phyloP scores from a whole-genome alignment of 768 basidiomycete species.

The Piloderma croceum region DNA sequence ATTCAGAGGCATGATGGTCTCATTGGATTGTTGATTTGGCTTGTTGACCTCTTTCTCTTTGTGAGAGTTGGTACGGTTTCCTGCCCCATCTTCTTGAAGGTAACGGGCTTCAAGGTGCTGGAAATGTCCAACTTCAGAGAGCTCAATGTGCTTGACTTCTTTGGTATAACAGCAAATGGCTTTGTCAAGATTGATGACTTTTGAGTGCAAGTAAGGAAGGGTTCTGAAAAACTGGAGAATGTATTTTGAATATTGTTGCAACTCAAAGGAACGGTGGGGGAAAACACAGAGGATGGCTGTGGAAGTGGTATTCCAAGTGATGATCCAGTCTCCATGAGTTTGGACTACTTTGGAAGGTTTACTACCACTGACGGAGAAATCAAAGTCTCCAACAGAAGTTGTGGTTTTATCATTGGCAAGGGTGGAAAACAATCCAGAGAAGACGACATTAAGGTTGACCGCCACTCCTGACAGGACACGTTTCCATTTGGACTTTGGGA shows the following conservation, averaged over 20 bases:
- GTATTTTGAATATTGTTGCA: constrained; percentile 20
- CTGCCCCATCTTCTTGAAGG: no score
- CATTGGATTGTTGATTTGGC: no score
- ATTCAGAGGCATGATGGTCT: constrained; percentile 7
- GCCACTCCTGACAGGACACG: constrained; percentile 18
- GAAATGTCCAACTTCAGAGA: no score
- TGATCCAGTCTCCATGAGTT: constrained; percentile 18
- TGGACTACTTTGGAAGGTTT: constrained; percentile 12
- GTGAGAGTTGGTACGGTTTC: no score
- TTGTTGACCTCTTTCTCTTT: no score
- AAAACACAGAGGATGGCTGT: constrained; percentile 20
- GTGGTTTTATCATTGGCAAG: constrained; percentile 8
- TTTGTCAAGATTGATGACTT: constrained; percentile 28
- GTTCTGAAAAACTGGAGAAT: constrained; percentile 20
- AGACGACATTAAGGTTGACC: constrained; percentile 26
- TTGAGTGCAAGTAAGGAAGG: no score
- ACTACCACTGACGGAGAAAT: constrained; percentile 9
- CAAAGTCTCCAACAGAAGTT: constrained; percentile 14
- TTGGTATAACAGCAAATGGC: constrained; percentile 21
- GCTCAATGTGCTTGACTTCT: no score
- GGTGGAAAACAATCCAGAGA: constrained; percentile 11
- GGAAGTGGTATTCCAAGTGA: constrained; percentile 14
- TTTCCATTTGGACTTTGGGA: constrained; percentile 22
- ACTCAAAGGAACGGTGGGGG: constrained; percentile 21
- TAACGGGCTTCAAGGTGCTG: no score